phyloP scores from a whole-genome alignment of 768 basidiomycete genomes.

The Kwoniella sp. region DNA sequence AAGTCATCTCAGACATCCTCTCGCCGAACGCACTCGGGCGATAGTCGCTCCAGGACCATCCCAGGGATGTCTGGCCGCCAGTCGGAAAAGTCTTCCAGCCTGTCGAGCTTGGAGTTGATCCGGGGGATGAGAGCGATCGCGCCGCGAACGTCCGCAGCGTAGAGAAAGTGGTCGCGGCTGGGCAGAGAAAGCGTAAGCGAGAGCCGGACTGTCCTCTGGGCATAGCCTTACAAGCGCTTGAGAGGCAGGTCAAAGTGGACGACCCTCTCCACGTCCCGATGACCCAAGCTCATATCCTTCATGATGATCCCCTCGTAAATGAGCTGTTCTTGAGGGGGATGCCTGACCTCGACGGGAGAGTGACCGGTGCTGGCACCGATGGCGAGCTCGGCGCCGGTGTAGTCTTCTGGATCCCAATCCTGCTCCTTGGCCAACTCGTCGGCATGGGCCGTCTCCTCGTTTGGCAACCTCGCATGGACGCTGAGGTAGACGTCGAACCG shows the following conservation, averaged over 20 bases:
- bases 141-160: constrained; percentile 8
- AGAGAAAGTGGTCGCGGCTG: constrained; percentile 23
- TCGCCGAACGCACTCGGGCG: constrained; percentile 6
- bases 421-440: constrained; percentile 5
- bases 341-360: constrained; percentile 9
- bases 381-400: constrained; percentile 7
- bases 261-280: constrained; percentile 6
- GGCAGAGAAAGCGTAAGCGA: too few relatives aligned
- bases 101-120: constrained; percentile 5
- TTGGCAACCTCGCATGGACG: constrained; percentile 8
- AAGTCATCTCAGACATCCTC: too few relatives aligned
- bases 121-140: constrained; percentile 14
- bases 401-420: constrained; percentile 1
- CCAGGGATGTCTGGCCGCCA: constrained; percentile 10
- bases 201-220: not conserved
- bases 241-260: constrained; percentile 19
- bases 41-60: not conserved
- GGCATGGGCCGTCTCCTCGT: constrained; percentile 2
- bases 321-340: constrained; percentile 1
- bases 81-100: constrained; percentile 13
- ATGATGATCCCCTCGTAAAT: constrained; percentile 2
- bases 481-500: constrained; percentile 14
- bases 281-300: constrained; percentile 2
- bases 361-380: not conserved
- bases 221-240: constrained; percentile 27